Evolutionary conservation across 2,329 filamentous ascomycete species (phyloP), one percentile per base, ranked within the genome.

Genomic region (Aschersonia sp.): DNA sequence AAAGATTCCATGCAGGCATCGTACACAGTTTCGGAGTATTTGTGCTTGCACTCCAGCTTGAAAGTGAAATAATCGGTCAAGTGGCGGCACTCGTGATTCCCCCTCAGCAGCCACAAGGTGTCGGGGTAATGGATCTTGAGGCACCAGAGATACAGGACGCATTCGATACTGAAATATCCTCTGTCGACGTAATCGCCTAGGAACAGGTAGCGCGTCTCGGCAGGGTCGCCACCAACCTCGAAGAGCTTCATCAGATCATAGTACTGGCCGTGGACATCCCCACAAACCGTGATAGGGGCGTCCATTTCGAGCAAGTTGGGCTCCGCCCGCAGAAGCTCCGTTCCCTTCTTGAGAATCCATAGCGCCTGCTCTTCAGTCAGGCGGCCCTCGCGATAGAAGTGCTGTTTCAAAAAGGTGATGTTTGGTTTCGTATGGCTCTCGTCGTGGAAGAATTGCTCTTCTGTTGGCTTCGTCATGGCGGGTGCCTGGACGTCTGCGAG

Each of bases 31-130:
- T 97, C 92, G 35, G 87, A 95, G 70, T 98, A 98, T 68, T 98
- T 98, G 78, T 98, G 92, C 72, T 95, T 95, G 76, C 92, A 98
- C 67, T 98, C 92, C 49, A 98, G 81, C 75, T 98, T 97, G 75
- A 98, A 98, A 51, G 92, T 98, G 70, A 98, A 98, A 75, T 98
- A 98, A 64, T 98, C 92, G 49, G 92, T 98, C 76, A 98, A 77
- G 72, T 98, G 92, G 60, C 92, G 84, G 67, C 92, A 98, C 70
- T 98, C 92, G 70, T 98, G 92, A 68, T 98, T 98, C 56, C 92
- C 92, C 59, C 92, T 86, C 56, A 98, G 79, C 56, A 98, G 76
- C 92, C 92, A 98, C 49, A 98, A 80, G 22, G 87, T 90, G 67
- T 97, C 88, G 47, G 92, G 92, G 63, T 97, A 98, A 79, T 94